Conservation (phyloP, 139 green algal species). For the Raphidocelis subcapitata region DNA sequence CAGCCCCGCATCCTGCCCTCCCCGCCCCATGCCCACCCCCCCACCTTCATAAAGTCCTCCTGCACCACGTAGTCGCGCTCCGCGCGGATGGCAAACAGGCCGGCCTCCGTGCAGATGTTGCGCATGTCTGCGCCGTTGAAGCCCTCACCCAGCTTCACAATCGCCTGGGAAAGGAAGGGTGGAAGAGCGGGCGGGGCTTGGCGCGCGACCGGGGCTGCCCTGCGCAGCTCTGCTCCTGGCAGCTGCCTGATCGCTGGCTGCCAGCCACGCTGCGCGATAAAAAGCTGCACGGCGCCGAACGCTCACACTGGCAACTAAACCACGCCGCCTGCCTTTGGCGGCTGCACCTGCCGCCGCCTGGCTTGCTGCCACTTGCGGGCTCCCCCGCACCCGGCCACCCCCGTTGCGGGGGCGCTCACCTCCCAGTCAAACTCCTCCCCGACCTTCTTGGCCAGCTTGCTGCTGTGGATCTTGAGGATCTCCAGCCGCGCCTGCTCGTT, state of each 20-base stretch:
- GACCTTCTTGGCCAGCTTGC: constrained; percentile 93
- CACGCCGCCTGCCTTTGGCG: too few relatives aligned
- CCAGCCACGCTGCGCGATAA: too few relatives aligned
- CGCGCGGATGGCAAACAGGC: constrained; percentile 94
- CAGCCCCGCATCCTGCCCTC: not conserved
- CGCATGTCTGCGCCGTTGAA: constrained; percentile 99
- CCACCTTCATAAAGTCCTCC: constrained; percentile 99
- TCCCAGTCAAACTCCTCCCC: constrained; percentile 46
- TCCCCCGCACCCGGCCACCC: too few relatives aligned
- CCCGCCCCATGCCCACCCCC: not conserved
- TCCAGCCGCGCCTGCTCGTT: constrained; percentile 96
- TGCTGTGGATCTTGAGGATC: constrained; percentile 98
- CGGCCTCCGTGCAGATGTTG: constrained; percentile 93
- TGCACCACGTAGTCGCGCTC: constrained; percentile 96
- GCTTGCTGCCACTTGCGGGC: too few relatives aligned
- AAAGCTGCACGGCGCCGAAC: too few relatives aligned
- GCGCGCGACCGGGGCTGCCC: too few relatives aligned
- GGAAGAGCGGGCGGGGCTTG: too few relatives aligned
- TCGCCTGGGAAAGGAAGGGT: constrained; percentile 78
- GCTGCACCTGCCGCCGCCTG: too few relatives aligned
- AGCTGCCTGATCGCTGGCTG: too few relatives aligned
- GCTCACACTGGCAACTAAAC: too few relatives aligned
- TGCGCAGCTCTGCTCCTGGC: too few relatives aligned
- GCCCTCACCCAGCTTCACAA: constrained; percentile 95
- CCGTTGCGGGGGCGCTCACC: too few relatives aligned